Percentiles rank a stretch among this genome's conserved stretches.
Conservation (phyloP, 768 basidiomycete species). For the Nidularia sp. region DNA sequence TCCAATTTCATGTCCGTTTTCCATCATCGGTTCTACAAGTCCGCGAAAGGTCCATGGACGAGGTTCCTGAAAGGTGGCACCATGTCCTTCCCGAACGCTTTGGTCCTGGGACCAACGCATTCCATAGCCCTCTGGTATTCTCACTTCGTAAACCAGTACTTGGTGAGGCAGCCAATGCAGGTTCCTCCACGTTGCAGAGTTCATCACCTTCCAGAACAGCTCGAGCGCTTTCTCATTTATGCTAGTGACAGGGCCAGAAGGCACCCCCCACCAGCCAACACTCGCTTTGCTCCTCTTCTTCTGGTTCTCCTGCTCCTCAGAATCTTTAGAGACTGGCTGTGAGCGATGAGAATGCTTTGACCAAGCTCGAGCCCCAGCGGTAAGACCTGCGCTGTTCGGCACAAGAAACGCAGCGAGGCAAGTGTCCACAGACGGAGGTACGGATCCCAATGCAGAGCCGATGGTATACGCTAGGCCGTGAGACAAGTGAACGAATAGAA, state of each 20-base stretch:
- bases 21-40: slow-evolving; percentile 67
- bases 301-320: slow-evolving; percentile 6
- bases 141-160: slow-evolving; percentile 57
- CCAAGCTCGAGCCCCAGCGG: slow-evolving; percentile 62
- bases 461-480: slow-evolving; percentile 54
- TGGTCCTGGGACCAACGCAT: slow-evolving; percentile 63
- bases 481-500: slow-evolving; percentile 40
- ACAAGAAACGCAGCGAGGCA: slow-evolving; percentile 51
- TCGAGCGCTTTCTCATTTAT: slow-evolving; percentile 50
- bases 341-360: slow-evolving; percentile 64
- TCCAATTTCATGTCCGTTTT: slow-evolving; percentile 57
- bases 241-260: slow-evolving; percentile 45
- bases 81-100: slow-evolving; percentile 4
- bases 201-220: slow-evolving; percentile 52
- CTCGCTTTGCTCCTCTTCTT: slow-evolving; percentile 11
- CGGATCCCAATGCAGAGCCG: slow-evolving; percentile 52
- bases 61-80: slow-evolving; percentile 4
- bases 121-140: slow-evolving; percentile 59
- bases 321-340: slow-evolving; percentile 9
- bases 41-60: slow-evolving; percentile 55
- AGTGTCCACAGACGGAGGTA: slow-evolving; percentile 41
- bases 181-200: slow-evolving; percentile 55
- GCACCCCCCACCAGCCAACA: slow-evolving; percentile 56
- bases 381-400: slow-evolving; percentile 46
- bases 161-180: slow-evolving; percentile 64